Conservation (phyloP, 257 asterid genomes). For the Knoxia roxburghii region DNA sequence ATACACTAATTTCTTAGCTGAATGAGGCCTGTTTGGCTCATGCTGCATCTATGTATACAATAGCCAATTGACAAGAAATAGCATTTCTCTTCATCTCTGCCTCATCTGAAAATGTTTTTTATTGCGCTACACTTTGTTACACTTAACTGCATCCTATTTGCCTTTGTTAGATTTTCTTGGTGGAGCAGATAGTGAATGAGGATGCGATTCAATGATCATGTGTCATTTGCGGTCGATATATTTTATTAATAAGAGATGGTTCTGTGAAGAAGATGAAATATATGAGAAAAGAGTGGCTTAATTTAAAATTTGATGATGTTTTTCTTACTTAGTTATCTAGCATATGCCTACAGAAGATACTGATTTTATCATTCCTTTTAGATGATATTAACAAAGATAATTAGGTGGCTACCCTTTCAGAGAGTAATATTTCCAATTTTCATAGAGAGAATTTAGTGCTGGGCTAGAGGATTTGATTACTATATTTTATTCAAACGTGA, state of each 20-base stretch:
- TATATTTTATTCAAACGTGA: background rate
- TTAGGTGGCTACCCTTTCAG: background rate
- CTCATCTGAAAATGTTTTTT: background rate
- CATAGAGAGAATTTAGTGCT: background rate
- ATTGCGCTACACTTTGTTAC: background rate
- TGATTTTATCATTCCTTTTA: background rate
- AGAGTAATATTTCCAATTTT: background rate
- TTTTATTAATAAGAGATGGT: background rate
- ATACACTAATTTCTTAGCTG: constrained; percentile 3
- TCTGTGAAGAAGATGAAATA: background rate
- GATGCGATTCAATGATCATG: background rate
- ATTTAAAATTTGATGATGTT: background rate
- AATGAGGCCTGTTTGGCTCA: background rate
- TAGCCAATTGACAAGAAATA: background rate
- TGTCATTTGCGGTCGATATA: background rate
- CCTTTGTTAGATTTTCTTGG: background rate
- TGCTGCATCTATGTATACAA: background rate
- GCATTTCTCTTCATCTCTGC: background rate
- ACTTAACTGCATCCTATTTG: background rate
- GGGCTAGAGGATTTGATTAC: background rate
- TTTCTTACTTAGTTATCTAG: background rate
- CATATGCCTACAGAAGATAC: background rate
- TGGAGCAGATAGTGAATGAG: too few species aligned
- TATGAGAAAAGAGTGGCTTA: background rate
- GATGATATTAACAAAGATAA: background rate